Evolutionary conservation across 1,284 basidiomycete genomes (phyloP).

Genomic region (Puccinia hordei): DNA sequence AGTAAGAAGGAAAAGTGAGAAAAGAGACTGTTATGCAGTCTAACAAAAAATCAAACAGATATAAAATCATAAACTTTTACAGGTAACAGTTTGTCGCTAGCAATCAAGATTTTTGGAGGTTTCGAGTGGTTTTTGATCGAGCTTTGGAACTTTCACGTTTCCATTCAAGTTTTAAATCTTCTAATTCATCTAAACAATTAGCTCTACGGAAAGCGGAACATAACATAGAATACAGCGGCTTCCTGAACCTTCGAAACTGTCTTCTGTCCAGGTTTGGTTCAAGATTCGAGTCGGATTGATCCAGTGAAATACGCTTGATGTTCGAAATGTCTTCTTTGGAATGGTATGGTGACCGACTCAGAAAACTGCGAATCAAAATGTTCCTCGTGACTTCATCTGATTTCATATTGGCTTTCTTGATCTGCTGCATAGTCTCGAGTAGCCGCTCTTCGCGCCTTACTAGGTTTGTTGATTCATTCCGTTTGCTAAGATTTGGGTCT

Average conservation of each 20-base stretch:
- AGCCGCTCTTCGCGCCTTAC: not conserved
- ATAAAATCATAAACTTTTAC: not conserved
- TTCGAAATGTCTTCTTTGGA: slow-evolving; percentile 27
- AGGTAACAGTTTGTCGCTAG: not conserved
- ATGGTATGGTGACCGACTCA: slow-evolving; percentile 31
- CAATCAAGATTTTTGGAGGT: not conserved
- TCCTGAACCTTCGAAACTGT: slow-evolving; percentile 47
- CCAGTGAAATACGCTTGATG: slow-evolving; percentile 18
- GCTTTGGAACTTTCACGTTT: slow-evolving; percentile 29
- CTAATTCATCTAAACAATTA: slow-evolving; percentile 23
- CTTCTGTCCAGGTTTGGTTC: slow-evolving; percentile 1
- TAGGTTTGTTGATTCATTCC: not conserved
- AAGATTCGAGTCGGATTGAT: not conserved
- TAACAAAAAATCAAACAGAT: not conserved
- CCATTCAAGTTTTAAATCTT: slow-evolving; percentile 38
- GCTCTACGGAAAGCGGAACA: slow-evolving; percentile 35
- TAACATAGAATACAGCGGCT: slow-evolving; percentile 46
- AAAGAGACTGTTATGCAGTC: not conserved
- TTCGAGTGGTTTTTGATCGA: slow-evolving; percentile 4
- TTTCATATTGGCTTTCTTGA: slow-evolving; percentile 35
- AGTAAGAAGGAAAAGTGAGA: not conserved
- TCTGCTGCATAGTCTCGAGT: slow-evolving; percentile 22
- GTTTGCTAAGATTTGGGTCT: not conserved
- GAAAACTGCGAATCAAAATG: slow-evolving; percentile 31
- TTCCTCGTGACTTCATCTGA: slow-evolving; percentile 46